Evolutionary conservation across 495 filamentous ascomycete genomes (phyloP).

Genomic region (Aspergillus avenaceus): DNA sequence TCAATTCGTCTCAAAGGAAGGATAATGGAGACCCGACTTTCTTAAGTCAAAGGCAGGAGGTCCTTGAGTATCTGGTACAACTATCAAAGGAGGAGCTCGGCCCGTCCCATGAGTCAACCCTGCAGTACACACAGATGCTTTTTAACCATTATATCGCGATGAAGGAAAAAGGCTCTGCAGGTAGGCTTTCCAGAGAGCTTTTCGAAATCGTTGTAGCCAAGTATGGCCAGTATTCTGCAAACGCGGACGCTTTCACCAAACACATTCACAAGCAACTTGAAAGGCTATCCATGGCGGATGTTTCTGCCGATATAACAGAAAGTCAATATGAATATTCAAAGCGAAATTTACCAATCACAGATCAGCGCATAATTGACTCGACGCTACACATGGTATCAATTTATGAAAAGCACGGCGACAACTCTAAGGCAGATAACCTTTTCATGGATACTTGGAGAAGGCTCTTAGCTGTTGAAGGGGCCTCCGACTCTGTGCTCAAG

Average conservation of each 20-base stretch:
- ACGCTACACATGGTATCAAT: neutral
- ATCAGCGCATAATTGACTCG: neutral
- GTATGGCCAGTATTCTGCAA: neutral
- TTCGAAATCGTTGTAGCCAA: neutral
- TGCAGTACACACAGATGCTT: neutral
- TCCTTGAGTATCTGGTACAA: neutral
- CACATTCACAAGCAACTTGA: neutral
- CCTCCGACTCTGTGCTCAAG: neutral
- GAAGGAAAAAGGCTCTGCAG: neutral
- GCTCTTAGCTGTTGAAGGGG: neutral
- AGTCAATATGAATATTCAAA: neutral
- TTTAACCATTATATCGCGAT: neutral
- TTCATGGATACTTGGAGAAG: neutral
- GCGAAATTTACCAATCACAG: neutral
- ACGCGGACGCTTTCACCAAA: neutral
- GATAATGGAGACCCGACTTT: neutral
- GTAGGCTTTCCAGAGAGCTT: neutral
- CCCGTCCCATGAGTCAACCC: neutral
- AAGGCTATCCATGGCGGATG: neutral
- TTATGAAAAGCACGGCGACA: neutral
- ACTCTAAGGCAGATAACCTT: neutral
- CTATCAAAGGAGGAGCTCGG: neutral
- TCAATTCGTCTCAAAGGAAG: neutral
- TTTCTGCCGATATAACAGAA: neutral
- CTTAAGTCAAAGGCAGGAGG: neutral